Evolutionary conservation across 2,329 filamentous ascomycete species (phyloP).

Genomic region (Aschersonia sp.): DNA sequence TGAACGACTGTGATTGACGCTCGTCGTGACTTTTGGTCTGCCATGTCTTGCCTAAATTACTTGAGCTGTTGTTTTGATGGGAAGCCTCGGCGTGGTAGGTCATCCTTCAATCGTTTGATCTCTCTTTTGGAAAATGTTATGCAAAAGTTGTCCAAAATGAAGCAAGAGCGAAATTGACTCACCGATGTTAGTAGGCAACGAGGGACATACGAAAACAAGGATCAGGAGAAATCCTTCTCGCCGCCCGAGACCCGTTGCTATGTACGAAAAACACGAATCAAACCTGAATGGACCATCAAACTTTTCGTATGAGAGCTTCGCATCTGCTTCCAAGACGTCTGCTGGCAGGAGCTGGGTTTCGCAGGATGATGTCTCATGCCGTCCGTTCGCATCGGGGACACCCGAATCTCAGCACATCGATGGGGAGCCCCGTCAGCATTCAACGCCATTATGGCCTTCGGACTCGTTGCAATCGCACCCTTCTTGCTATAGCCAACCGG

Average conservation of each 20-base stretch:
- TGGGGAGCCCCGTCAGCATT: slow-evolving; percentile 28
- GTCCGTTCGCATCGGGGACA: slow-evolving; percentile 43
- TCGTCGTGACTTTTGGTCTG: slow-evolving; percentile 18
- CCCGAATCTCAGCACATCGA: slow-evolving; percentile 46
- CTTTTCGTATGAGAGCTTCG: slow-evolving; percentile 9
- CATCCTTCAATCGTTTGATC: slow-evolving; percentile 3
- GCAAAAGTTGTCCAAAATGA: too few species aligned
- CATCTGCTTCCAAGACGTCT: slow-evolving; percentile 24
- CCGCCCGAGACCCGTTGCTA: slow-evolving; percentile 13
- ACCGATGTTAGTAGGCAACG: slow-evolving; percentile 10
- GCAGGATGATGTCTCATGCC: slow-evolving; percentile 30
- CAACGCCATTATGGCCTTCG: slow-evolving; percentile 13
- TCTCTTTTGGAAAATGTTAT: too few species aligned
- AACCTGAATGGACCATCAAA: slow-evolving; percentile 8
- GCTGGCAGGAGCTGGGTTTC: slow-evolving; percentile 31
- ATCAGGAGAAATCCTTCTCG: slow-evolving; percentile 14
- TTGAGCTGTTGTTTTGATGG: slow-evolving; percentile 22
- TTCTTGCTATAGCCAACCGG: background rate
- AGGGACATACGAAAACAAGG: slow-evolving; percentile 12
- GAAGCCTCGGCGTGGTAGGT: slow-evolving; percentile 24
- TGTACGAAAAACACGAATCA: slow-evolving; percentile 8
- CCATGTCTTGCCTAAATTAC: slow-evolving; percentile 30
- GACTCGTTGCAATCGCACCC: background rate
- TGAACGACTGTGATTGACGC: too few species aligned
- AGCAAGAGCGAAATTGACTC: background rate